A percentile compares a stretch with the other conserved stretches of the same genome.
phyloP scores from a whole-genome alignment of 2,329 filamentous ascomycete species.

The Coleophoma eucalyptorum region DNA sequence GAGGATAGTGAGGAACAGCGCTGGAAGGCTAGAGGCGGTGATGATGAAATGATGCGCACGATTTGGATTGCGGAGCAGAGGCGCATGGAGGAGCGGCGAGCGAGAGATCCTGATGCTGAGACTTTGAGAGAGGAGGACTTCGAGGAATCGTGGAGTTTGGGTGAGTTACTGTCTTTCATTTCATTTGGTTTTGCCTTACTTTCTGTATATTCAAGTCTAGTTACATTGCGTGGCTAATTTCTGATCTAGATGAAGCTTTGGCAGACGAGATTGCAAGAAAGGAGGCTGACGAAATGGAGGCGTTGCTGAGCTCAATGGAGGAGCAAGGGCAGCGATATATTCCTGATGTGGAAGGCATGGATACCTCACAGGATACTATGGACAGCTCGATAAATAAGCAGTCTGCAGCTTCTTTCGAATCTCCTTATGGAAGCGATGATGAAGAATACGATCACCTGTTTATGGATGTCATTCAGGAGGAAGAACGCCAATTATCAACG shows the following conservation, averaged over 20 bases:
- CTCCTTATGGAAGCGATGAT: constrained; percentile 40
- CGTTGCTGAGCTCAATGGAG: constrained; percentile 45
- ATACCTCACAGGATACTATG: neutral
- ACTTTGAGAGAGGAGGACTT: constrained; percentile 8
- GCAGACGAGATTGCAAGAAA: constrained; percentile 45
- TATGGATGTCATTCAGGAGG: constrained; percentile 56
- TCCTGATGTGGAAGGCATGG: too few relatives aligned
- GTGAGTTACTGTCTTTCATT: constrained; percentile 11
- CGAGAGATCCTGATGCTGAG: constrained; percentile 21
- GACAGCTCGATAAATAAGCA: neutral
- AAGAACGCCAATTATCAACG: constrained; percentile 21
- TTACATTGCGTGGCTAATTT: constrained; percentile 1
- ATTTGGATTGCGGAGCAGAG: constrained; percentile 34
- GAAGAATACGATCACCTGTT: constrained; percentile 63
- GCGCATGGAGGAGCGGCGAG: constrained; percentile 25
- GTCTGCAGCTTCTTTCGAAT: constrained; percentile 2
- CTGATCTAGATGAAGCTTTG: constrained; percentile 33
- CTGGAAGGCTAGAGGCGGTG: constrained; percentile 59
- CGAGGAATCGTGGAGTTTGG: constrained; percentile 5
- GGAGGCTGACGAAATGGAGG: constrained; percentile 55
- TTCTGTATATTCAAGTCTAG: neutral
- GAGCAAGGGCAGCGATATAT: constrained; percentile 13
- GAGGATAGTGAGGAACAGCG: constrained; percentile 55
- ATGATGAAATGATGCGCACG: constrained; percentile 47
- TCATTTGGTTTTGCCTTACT: neutral